Conservation (phyloP, 495 filamentous ascomycete genomes). For the Neurospora sp. region DNA sequence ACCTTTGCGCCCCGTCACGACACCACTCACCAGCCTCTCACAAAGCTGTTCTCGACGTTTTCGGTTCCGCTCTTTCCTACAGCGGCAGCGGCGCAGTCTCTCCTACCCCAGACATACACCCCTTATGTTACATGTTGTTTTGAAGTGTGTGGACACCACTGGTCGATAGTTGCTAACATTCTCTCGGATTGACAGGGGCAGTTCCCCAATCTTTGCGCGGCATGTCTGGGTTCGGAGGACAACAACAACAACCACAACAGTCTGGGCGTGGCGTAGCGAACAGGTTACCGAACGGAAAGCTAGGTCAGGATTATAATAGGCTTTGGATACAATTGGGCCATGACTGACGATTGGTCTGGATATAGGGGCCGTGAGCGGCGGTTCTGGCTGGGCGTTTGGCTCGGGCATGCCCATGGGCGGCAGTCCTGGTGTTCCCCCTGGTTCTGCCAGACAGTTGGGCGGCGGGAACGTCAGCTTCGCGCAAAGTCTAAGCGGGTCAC, state of each 20-base stretch:
- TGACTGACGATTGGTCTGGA: conserved; percentile 24
- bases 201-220: conserved; percentile 60
- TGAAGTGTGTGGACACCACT: neutral
- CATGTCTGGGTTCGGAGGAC: conserved; percentile 58
- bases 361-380: conserved; percentile 45
- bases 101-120: neutral
- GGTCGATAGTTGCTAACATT: conserved; percentile 10
- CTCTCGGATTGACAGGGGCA: conserved; percentile 37
- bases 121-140: neutral
- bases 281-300: conserved; percentile 66
- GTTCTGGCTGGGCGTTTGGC: conserved; percentile 66
- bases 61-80: neutral
- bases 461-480: conserved; percentile 68
- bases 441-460: conserved; percentile 41
- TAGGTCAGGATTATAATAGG: conserved; percentile 43
- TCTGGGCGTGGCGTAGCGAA: conserved; percentile 55
- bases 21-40: neutral
- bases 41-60: neutral
- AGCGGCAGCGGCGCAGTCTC: neutral
- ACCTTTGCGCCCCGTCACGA: neutral
- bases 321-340: neutral
- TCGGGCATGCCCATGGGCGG: conserved; percentile 56
- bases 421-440: conserved; percentile 44
- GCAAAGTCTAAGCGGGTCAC: conserved; percentile 68
- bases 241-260: conserved; percentile 48